phyloP scores from a whole-genome alignment of 176 grass and related monocot genomes.

The Alopecurus myosuroides region DNA sequence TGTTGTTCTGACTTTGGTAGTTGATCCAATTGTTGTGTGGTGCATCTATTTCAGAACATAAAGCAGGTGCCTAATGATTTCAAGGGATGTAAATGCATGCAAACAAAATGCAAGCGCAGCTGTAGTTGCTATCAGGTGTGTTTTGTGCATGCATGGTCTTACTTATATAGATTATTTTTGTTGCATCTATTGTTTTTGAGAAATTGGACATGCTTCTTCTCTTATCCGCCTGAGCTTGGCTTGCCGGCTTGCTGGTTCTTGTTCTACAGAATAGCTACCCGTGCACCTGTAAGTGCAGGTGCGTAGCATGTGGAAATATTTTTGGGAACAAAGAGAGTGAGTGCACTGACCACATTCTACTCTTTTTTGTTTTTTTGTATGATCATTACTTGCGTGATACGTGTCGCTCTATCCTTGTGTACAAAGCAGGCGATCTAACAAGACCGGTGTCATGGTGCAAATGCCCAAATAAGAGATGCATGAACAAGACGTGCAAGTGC shows the following conservation, averaged over 20 bases:
- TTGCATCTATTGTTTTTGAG: not conserved
- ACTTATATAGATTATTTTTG: not conserved
- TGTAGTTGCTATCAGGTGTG: not conserved
- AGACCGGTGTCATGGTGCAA: not conserved
- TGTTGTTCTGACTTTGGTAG: too few relatives aligned
- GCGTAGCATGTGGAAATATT: not conserved
- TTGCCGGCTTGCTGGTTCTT: not conserved
- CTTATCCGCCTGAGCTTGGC: not conserved
- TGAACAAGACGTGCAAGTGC: not conserved
- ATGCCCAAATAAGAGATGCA: not conserved
- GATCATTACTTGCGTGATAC: not conserved
- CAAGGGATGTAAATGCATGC: not conserved
- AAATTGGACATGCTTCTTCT: not conserved
- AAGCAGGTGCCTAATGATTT: not conserved
- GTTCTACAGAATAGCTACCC: not conserved
- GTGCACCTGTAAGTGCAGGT: not conserved
- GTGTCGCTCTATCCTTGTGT: not conserved
- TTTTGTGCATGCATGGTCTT: not conserved
- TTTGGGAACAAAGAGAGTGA: not conserved
- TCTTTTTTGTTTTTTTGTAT: not conserved
- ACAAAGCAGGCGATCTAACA: not conserved
- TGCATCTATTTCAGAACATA: too few relatives aligned
- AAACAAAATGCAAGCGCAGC: not conserved
- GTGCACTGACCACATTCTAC: not conserved
- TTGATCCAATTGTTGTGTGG: too few relatives aligned